phyloP scores from a whole-genome alignment of 495 filamentous ascomycete genomes.

The Podospora anserina region DNA sequence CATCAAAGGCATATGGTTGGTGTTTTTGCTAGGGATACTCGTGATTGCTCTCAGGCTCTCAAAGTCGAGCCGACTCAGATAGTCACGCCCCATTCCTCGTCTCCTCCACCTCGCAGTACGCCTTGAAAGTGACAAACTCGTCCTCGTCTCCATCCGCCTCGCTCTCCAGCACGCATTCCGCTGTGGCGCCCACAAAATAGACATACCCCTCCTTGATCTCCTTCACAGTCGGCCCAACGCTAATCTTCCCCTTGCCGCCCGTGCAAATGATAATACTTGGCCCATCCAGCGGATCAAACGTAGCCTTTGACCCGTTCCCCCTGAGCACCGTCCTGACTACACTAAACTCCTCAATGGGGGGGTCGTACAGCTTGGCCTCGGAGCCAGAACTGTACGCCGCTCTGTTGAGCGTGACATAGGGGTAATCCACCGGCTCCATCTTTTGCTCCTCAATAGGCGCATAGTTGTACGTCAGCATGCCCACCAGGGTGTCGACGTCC shows the following conservation, averaged over 20 bases:
- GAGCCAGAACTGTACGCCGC: slow-evolving; percentile 73
- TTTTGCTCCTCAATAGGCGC: slow-evolving; percentile 93
- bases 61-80: background rate
- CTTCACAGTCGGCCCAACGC: slow-evolving; percentile 69
- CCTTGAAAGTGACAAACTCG: slow-evolving; percentile 84
- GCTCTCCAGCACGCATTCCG: slow-evolving; percentile 75
- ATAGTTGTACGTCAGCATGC: slow-evolving; percentile 91
- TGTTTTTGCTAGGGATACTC: background rate
- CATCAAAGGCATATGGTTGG: background rate
- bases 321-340: slow-evolving; percentile 79
- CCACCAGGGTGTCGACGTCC: slow-evolving; percentile 85
- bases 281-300: slow-evolving; percentile 80
- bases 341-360: slow-evolving; percentile 94
- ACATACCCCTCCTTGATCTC: slow-evolving; percentile 71
- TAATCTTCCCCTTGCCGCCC: slow-evolving; percentile 72
- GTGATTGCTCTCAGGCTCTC: background rate
- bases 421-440: slow-evolving; percentile 78
- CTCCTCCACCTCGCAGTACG: slow-evolving; percentile 79
- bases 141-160: slow-evolving; percentile 52
- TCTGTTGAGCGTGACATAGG: slow-evolving; percentile 74
- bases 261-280: slow-evolving; percentile 94
- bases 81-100: slow-evolving; percentile 27
- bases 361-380: slow-evolving; percentile 73
- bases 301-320: slow-evolving; percentile 69
- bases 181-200: slow-evolving; percentile 90